Base-by-base conservation (phyloP, 768 basidiomycete species). In the Cantharellus cinnabarinus region DNA sequence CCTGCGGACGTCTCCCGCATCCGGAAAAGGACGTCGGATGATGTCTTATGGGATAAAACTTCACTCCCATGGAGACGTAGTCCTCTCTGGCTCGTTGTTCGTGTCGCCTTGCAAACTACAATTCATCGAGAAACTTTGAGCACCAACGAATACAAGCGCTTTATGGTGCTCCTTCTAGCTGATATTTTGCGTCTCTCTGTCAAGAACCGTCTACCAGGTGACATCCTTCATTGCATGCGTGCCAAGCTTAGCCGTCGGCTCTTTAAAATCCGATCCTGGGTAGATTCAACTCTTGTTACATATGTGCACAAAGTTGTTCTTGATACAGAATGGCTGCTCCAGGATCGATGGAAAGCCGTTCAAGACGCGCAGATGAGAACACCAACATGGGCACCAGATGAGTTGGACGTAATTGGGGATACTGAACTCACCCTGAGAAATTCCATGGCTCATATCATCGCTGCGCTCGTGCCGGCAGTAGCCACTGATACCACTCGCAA, bases 31-130 rank as follows among this genome's bases (percentile, higher is more conserved):
- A 68, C 77, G 0, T 69, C 67, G 3, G 76, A 79, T 56, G 74
- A 79, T 34, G 72, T 77, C 2, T 66, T 75, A 2, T 75, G 75
- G 73, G 48, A 68, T 3, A 59, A 67, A 29, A 67, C 72, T 2
- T 56, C 62, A 39, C 66, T 70, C 58, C 78, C 68, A 10, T 79
- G 77, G 77, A 67, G 79, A 38, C 69, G 78, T 34, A 75, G 76
- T 4, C 67, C 75, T 0, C 66, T 76, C 7, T 79, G 77, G 77
- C 71, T 78, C 3, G 64, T 76, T 5, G 65, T 76, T 40, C 73
- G 77, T 4, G 73, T 79, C 3, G 69, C 70, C 0, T 61, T 74
- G 15, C 72, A 74, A 50, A 70, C 69, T 1, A 61, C 72, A 0
- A 42, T 72, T 29, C 20, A 29, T 29, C 20, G 20, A 29, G 20